Evolutionary conservation across 305 asterid genomes (phyloP).

Genomic region (Salvia sclarea): DNA sequence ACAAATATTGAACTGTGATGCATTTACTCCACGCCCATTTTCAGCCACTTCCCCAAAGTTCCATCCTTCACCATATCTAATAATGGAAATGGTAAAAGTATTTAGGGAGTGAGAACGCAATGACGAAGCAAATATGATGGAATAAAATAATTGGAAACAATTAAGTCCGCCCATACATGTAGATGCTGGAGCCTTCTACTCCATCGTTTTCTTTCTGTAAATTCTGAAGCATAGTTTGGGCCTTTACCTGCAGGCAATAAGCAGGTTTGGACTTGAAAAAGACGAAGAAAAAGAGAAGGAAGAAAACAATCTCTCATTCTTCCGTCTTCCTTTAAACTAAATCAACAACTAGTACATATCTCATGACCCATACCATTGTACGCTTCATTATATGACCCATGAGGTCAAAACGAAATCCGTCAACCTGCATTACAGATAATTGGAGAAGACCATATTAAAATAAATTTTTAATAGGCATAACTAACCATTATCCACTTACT

Average conservation of each 20-base stretch:
- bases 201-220: slow-evolving; percentile 62
- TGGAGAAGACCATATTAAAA: slow-evolving; percentile 12
- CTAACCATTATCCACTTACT: slow-evolving; percentile 4
- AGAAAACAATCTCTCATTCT: not conserved
- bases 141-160: slow-evolving; percentile 5
- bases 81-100: slow-evolving; percentile 28
- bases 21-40: slow-evolving; percentile 90
- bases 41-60: slow-evolving; percentile 94
- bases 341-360: not conserved
- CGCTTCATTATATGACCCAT: slow-evolving; percentile 97
- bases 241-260: slow-evolving; percentile 67
- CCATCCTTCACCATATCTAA: slow-evolving; percentile 99
- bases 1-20: slow-evolving; percentile 76
- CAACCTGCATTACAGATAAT: slow-evolving; percentile 67
- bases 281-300: not conserved
- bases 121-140: not conserved
- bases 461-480: slow-evolving; percentile 18
- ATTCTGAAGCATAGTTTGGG: slow-evolving; percentile 61
- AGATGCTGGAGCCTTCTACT: slow-evolving; percentile 82
- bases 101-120: not conserved
- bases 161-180: slow-evolving; percentile 52
- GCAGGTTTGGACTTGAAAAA: not conserved
- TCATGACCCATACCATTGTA: slow-evolving; percentile 84
- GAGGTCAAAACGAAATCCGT: slow-evolving; percentile 96
- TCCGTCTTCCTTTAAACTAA: not conserved